These are phyloP conservation scores for Acephala macrosclerotiorum DNA, from an alignment of 2,329 filamentous ascomycete species.

Conservation along the genomic window DNA sequence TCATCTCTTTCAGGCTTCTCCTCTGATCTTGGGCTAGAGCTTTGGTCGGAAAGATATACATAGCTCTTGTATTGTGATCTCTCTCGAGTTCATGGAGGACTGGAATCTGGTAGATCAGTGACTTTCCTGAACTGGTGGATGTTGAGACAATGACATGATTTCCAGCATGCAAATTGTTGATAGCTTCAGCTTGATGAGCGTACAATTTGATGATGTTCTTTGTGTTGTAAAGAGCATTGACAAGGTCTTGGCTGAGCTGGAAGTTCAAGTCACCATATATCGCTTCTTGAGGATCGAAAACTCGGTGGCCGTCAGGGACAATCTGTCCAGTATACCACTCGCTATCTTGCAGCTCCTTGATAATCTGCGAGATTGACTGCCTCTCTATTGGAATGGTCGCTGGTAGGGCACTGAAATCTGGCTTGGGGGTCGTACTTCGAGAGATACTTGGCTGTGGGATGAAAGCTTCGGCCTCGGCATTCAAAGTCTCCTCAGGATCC, in stretches of 20 bases:
- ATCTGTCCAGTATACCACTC: slow-evolving; percentile 94
- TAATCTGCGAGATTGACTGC: slow-evolving; percentile 82
- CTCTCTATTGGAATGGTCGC: slow-evolving; percentile 80
- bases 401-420: slow-evolving; percentile 60
- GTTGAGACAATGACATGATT: slow-evolving; percentile 92
- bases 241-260: slow-evolving; percentile 84
- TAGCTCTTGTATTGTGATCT: slow-evolving; percentile 78
- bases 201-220: slow-evolving; percentile 87
- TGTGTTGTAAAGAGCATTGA: slow-evolving; percentile 96
- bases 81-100: slow-evolving; percentile 86
- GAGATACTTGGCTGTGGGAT: slow-evolving; percentile 67
- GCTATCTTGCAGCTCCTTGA: slow-evolving; percentile 80
- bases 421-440: slow-evolving; percentile 45
- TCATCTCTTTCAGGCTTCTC: slow-evolving; percentile 84
- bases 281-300: slow-evolving; percentile 85
- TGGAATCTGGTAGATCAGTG: slow-evolving; percentile 95
- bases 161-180: slow-evolving; percentile 85
- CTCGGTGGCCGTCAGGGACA: slow-evolving; percentile 89
- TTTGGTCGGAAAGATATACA: slow-evolving; percentile 99
- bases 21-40: slow-evolving; percentile 94
- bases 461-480: slow-evolving; percentile 62
- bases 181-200: slow-evolving; percentile 90
- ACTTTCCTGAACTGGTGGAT: slow-evolving; percentile 96
- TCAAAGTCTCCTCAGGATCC: slow-evolving; percentile 73
- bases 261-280: slow-evolving; percentile 87